Conservation (phyloP, 345 rosid species). For the Capsella bursapastoris region DNA sequence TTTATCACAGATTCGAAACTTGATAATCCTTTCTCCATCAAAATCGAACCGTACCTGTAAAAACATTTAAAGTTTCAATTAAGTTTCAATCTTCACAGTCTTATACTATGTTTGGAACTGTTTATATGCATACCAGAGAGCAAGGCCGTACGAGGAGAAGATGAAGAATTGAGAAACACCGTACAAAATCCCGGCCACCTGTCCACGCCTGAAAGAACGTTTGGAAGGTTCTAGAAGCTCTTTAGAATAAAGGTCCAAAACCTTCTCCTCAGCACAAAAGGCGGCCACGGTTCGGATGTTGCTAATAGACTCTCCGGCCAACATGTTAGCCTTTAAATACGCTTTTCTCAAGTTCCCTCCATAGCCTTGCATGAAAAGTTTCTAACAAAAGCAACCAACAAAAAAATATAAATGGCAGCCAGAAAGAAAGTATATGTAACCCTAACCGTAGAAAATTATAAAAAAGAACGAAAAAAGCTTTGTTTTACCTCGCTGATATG, state of each 20-base stretch:
- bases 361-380: constrained; percentile 92
- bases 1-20: constrained; percentile 87
- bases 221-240: constrained; percentile 84
- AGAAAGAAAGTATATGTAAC: background rate
- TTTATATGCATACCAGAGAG: constrained; percentile 57
- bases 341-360: constrained; percentile 96
- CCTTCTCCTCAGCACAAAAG: constrained; percentile 88
- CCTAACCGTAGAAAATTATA: no score
- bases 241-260: constrained; percentile 69
- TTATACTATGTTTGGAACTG: background rate
- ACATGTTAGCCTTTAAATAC: constrained; percentile 92
- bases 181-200: constrained; percentile 83
- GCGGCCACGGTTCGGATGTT: constrained; percentile 96
- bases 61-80: background rate
- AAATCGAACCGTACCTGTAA: constrained; percentile 48
- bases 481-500: constrained; percentile 89
- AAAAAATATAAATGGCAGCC: background rate
- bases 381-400: constrained; percentile 52
- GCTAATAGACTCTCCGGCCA: constrained; percentile 92
- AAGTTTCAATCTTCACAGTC: background rate
- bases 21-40: constrained; percentile 81
- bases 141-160: constrained; percentile 95
- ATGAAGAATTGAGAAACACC: constrained; percentile 96
- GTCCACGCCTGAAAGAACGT: constrained; percentile 81
- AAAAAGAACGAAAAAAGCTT: background rate